Conservation (phyloP, 1,139 yeast species). For the Yamadazyma atmosphaerica region DNA sequence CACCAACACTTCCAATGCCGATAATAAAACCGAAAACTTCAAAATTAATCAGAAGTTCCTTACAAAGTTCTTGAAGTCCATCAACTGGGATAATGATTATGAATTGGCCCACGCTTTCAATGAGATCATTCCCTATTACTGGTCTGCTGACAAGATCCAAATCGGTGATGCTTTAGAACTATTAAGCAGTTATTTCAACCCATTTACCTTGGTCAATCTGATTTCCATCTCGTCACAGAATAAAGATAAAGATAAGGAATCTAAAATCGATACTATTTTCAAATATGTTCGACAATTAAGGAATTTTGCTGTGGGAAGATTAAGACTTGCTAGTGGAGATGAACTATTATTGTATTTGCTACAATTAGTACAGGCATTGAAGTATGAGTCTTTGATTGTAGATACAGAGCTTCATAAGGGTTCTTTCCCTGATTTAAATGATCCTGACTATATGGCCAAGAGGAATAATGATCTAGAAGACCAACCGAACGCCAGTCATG, state of each 20-base stretch:
- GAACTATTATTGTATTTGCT: constrained; percentile 80
- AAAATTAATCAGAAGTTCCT: constrained; percentile 50
- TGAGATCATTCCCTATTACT: constrained; percentile 44
- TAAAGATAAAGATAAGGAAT: constrained; percentile 22
- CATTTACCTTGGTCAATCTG: constrained; percentile 31
- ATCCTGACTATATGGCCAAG: constrained; percentile 4
- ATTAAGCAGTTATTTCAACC: constrained; percentile 68
- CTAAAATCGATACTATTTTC: constrained; percentile 33
- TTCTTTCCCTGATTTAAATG: constrained; percentile 7
- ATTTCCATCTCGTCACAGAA: constrained; percentile 5
- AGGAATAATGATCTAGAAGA: constrained; percentile 10
- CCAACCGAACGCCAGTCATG: constrained; percentile 10
- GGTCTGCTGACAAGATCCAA: constrained; percentile 69
- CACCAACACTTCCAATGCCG: constrained; percentile 14
- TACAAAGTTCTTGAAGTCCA: constrained; percentile 83
- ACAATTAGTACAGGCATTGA: constrained; percentile 90
- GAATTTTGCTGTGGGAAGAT: constrained; percentile 83
- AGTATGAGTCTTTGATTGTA: constrained; percentile 55
- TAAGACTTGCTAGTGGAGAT: constrained; percentile 74
- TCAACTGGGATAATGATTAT: constrained; percentile 82
- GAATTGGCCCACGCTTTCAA: constrained; percentile 80
- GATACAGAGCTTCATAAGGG: constrained; percentile 14
- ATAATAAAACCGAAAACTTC: constrained; percentile 15
- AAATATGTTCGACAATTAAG: constrained; percentile 51
- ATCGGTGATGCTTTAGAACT: constrained; percentile 92